Evolutionary conservation across 2,329 filamentous ascomycete genomes (phyloP), one percentile per base, ranked within the genome.

Genomic region (Pyrenochaeta sp.): DNA sequence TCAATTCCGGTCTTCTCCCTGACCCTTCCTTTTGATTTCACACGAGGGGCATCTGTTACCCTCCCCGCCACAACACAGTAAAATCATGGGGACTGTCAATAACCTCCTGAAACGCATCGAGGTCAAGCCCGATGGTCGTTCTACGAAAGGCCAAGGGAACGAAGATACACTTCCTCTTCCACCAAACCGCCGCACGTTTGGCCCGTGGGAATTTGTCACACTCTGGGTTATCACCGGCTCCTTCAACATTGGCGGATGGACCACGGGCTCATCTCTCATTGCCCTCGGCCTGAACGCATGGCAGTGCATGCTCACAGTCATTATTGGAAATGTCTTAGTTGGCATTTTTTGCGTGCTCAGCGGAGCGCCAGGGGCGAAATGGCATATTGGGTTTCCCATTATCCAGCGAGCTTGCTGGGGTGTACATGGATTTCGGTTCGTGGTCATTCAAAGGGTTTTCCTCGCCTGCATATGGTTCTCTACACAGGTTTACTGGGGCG

Each of bases 151-250:
- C 39, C 22, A 49, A 27, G 8, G 46, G 10, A 79, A 80, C 62
- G 72, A 79, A 49, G 78, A 80, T 63, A 76, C 79, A 49, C 71
- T 74, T 32, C 78, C 79, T 22, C 67, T 80, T 10, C 78, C 78
- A 34, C 78, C 78, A 5, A 67, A 63, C 19, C 69, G 79, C 27
- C 72, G 78, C 8, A 75, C 72, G 49, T 80, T 77, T 77, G 72
- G 68, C 5, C 63, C 67, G 52, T 74, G 72, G 67, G 71, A 74
- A 39, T 80, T 74, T 61, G 71, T 79, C 45, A 69, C 65, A 24
- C 80, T 79, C 61, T 81, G 78, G 79, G 72, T 74, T 25, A 76
- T 80, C 53, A 79, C 77, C 52, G 74, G 77, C 46, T 76, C 79
- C 56, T 69, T 75, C 44, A 79, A 77, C 51, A 50, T 59, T 15